A percentile compares a stretch with the other conserved stretches of the same genome.
Evolutionary conservation across 2,329 filamentous ascomycete species (phyloP).

Genomic region (Trichoderma koningii): DNA sequence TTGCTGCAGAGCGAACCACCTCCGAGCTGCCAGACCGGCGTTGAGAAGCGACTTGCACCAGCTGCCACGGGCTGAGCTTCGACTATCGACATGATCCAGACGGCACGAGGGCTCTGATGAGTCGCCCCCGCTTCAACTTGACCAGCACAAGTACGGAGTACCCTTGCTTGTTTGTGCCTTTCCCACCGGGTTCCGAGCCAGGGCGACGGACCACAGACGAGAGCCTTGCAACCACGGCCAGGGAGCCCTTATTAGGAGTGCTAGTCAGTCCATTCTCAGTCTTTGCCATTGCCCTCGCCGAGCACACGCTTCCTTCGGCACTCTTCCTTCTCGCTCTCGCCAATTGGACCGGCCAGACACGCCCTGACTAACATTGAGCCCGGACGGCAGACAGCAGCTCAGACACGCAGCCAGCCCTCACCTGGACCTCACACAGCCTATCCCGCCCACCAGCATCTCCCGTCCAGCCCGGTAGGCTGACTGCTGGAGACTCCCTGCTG

Average conservation of each 20-base stretch:
- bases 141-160: background rate
- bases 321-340: background rate
- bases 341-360: slow-evolving; percentile 7
- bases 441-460: background rate
- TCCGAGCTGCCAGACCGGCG: slow-evolving; percentile 18
- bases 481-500: background rate
- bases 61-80: slow-evolving; percentile 17
- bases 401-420: background rate
- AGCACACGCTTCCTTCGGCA: slow-evolving; percentile 3
- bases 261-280: slow-evolving; percentile 11
- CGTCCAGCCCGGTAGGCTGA: background rate
- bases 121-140: slow-evolving; percentile 24
- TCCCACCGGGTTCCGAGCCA: slow-evolving; percentile 6
- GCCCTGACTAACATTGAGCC: slow-evolving; percentile 15
- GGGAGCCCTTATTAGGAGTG: background rate
- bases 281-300: slow-evolving; percentile 18
- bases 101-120: slow-evolving; percentile 21
- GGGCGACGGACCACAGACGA: slow-evolving; percentile 8
- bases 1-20: slow-evolving; percentile 20
- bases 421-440: slow-evolving; percentile 10
- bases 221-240: background rate
- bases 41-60: slow-evolving; percentile 1
- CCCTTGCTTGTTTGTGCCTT: background rate
- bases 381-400: background rate
- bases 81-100: slow-evolving; percentile 24